Evolutionary conservation across 2,329 filamentous ascomycete species (phyloP).

Genomic region (Graphilbum ipis-grandicollis): DNA sequence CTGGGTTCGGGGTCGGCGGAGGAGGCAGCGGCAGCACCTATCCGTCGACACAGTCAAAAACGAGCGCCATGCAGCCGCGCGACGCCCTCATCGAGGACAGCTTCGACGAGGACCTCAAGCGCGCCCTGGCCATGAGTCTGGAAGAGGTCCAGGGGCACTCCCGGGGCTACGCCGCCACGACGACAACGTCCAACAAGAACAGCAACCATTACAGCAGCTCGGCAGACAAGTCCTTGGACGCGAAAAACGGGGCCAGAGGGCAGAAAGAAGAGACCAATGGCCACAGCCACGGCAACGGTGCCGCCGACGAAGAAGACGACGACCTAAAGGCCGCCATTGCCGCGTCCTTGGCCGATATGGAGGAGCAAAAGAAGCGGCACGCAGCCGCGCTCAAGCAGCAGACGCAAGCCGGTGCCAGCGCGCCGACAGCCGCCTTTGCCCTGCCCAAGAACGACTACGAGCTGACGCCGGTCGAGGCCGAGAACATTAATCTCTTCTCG

Average conservation of each 20-base stretch:
- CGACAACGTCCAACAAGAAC: no score
- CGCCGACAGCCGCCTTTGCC: constrained; percentile 30
- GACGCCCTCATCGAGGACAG: constrained; percentile 75
- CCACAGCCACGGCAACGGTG: background rate
- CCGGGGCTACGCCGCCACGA: constrained; percentile 49
- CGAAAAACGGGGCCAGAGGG: constrained; percentile 1
- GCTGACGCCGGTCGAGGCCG: constrained; percentile 78
- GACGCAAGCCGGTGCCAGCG: constrained; percentile 33
- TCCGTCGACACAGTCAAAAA: constrained; percentile 17
- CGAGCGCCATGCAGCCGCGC: constrained; percentile 69
- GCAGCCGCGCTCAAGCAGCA: constrained; percentile 71
- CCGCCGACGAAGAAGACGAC: constrained; percentile 65
- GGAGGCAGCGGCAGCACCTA: constrained; percentile 3
- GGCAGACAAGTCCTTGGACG: constrained; percentile 23
- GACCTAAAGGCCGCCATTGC: constrained; percentile 91
- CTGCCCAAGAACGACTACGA: constrained; percentile 87
- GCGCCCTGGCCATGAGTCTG: constrained; percentile 87
- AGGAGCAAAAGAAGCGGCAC: constrained; percentile 90
- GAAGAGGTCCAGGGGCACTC: constrained; percentile 72
- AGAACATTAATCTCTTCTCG: constrained; percentile 93
- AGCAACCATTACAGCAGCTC: no score
- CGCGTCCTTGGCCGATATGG: constrained; percentile 89
- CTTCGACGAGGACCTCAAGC: constrained; percentile 90
- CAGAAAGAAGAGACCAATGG: no score
- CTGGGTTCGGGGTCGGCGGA: constrained; percentile 17